These are phyloP conservation scores for Xerocomellus chrysenteron DNA, from an alignment of 768 basidiomycete genomes.

Conservation along the genomic window DNA sequence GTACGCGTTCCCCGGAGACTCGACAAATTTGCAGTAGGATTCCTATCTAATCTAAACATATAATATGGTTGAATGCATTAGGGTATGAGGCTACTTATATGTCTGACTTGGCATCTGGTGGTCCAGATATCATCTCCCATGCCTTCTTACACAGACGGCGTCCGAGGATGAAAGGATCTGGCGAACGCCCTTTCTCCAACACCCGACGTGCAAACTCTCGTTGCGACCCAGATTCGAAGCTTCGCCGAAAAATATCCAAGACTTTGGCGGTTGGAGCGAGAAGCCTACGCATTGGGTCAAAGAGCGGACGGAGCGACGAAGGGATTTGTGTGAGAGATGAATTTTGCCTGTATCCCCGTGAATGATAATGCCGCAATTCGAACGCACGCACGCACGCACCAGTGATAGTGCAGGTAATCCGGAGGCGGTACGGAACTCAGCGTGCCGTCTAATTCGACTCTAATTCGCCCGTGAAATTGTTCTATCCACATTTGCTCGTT, in stretches of 20 bases:
- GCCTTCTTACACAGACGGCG: conserved; percentile 39
- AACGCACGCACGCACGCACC: conserved; percentile 37
- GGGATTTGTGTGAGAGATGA: conserved; percentile 61
- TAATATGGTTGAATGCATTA: conserved; percentile 6
- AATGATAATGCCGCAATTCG: background rate
- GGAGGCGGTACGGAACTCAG: conserved; percentile 27
- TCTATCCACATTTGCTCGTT: conserved; percentile 46
- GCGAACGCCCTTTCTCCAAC: conserved; percentile 63
- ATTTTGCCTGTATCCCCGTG: conserved; percentile 36
- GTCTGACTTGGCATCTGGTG: conserved; percentile 28
- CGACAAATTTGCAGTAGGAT: background rate
- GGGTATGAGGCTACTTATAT: conserved; percentile 26
- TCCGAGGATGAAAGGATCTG: conserved; percentile 53
- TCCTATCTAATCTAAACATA: conserved; percentile 6
- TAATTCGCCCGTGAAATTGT: conserved; percentile 19
- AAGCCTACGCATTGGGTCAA: conserved; percentile 51
- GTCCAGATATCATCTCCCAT: conserved; percentile 39
- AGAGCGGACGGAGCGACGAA: conserved; percentile 52
- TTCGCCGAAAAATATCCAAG: conserved; percentile 51
- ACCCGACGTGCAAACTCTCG: conserved; percentile 53
- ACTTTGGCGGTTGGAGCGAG: conserved; percentile 57
- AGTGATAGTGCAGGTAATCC: conserved; percentile 27
- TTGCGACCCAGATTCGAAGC: conserved; percentile 57
- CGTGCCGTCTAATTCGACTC: conserved; percentile 28
- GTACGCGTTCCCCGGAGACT: background rate